Evolutionary conservation across 2,329 filamentous ascomycete species (phyloP).

Genomic region (Anisogramma anomala): DNA sequence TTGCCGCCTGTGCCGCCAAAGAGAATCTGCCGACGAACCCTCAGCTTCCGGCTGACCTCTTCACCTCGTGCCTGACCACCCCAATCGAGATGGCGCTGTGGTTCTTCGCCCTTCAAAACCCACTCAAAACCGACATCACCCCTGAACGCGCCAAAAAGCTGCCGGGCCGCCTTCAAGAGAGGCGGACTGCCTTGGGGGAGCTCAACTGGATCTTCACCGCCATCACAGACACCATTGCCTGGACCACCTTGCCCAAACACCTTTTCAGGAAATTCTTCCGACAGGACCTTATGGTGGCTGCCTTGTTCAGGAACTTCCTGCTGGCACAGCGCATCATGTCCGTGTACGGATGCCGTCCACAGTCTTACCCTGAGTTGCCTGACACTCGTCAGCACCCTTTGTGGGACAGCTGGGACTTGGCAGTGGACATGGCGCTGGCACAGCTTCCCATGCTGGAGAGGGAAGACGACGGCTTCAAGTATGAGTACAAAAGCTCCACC

Average conservation of each 20-base stretch:
- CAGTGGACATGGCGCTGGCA: slow-evolving; percentile 85
- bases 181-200: slow-evolving; percentile 86
- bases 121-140: slow-evolving; percentile 54
- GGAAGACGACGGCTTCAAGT: slow-evolving; percentile 64
- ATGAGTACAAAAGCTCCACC: slow-evolving; percentile 86
- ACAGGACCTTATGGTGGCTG: slow-evolving; percentile 98
- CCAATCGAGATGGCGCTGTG: slow-evolving; percentile 95
- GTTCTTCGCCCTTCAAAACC: slow-evolving; percentile 93
- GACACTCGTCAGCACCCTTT: slow-evolving; percentile 90
- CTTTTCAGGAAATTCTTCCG: slow-evolving; percentile 95
- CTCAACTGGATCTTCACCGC: slow-evolving; percentile 99
- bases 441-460: slow-evolving; percentile 79
- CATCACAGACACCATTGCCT: slow-evolving; percentile 96
- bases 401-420: slow-evolving; percentile 96
- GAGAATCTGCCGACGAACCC: slow-evolving; percentile 95
- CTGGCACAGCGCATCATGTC: slow-evolving; percentile 92
- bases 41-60: slow-evolving; percentile 82
- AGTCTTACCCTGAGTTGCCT: slow-evolving; percentile 83
- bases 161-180: slow-evolving; percentile 81
- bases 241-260: slow-evolving; percentile 83
- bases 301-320: slow-evolving; percentile 90
- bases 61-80: slow-evolving; percentile 90
- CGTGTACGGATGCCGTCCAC: slow-evolving; percentile 88
- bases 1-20: slow-evolving; percentile 81
- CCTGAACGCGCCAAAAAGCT: slow-evolving; percentile 80